Conservation (phyloP, 169 alveolate genomes). For the Plasmodium chabaudi region DNA sequence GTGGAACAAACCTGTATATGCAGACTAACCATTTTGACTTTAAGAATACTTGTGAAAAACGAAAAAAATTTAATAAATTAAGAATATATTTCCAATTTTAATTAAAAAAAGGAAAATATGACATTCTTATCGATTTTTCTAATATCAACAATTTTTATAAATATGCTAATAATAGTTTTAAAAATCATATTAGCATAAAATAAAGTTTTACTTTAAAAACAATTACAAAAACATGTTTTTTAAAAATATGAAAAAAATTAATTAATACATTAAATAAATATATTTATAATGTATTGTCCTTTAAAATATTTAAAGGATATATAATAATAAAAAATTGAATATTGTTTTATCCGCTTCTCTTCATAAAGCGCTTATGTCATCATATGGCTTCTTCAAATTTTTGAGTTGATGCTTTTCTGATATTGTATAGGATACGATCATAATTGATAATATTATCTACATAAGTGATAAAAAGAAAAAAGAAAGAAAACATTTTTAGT, state of each 20-base stretch:
- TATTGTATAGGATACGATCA: constrained; percentile 74
- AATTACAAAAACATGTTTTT: constrained; percentile 16
- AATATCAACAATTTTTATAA: background rate
- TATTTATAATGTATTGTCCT: background rate
- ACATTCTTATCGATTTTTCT: background rate
- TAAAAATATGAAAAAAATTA: background rate
- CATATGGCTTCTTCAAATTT: constrained; percentile 64
- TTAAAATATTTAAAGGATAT: constrained; percentile 2
- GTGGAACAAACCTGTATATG: too few species aligned
- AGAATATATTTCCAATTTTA: too few species aligned
- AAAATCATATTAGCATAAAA: background rate
- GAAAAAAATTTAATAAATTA: too few species aligned
- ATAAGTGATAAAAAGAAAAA: constrained; percentile 12
- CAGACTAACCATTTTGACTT: too few species aligned
- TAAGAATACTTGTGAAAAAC: too few species aligned
- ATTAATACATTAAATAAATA: background rate
- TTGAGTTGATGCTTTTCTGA: constrained; percentile 60
- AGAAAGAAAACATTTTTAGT: background rate
- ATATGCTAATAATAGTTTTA: too few species aligned
- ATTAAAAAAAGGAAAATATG: background rate
- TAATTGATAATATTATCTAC: constrained; percentile 58
- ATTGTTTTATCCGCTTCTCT: background rate
- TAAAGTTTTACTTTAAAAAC: constrained; percentile 4
- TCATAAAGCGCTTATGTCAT: constrained; percentile 73
- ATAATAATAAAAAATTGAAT: background rate